phyloP scores from a whole-genome alignment of 208 protist genomes.

The Leishmania mexicana region DNA sequence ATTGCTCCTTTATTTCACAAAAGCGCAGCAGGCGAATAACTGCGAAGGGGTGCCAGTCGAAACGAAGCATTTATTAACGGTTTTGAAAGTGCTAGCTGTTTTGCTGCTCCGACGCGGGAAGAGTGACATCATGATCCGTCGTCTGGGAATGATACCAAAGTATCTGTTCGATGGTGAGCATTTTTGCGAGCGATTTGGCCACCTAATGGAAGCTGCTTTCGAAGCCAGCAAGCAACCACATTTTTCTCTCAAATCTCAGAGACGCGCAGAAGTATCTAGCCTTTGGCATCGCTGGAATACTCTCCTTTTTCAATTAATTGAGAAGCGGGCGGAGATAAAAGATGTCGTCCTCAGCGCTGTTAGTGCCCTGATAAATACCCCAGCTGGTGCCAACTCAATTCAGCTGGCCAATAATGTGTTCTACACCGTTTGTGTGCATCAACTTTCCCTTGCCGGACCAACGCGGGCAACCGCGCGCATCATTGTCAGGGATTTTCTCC shows the following conservation, averaged over 20 bases:
- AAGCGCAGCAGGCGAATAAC: slow-evolving; percentile 2
- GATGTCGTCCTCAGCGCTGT: neutral
- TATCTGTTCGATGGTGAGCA: slow-evolving; percentile 16
- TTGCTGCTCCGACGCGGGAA: slow-evolving; percentile 22
- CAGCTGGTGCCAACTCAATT: neutral
- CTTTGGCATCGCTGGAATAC: slow-evolving; percentile 24
- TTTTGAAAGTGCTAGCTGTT: slow-evolving; percentile 2
- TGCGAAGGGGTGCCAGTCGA: neutral
- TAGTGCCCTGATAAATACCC: slow-evolving; percentile 7
- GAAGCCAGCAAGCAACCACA: slow-evolving; percentile 2
- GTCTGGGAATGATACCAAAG: slow-evolving; percentile 9
- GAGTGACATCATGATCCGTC: neutral
- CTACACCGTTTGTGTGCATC: slow-evolving; percentile 25
- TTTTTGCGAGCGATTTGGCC: slow-evolving; percentile 16
- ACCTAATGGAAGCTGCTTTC: slow-evolving; percentile 8
- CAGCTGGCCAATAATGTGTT: slow-evolving; percentile 16
- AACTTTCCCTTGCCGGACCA: slow-evolving; percentile 11
- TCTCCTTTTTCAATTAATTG: slow-evolving; percentile 8
- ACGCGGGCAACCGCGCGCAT: slow-evolving; percentile 4
- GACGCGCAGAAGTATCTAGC: slow-evolving; percentile 9
- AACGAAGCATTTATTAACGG: neutral
- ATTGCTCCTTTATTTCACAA: slow-evolving; percentile 24
- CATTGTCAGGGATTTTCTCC: slow-evolving; percentile 22
- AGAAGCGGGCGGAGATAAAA: slow-evolving; percentile 21
- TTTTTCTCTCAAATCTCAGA: slow-evolving; percentile 14